A percentile compares a stretch with the other conserved stretches of the same genome.
These are phyloP conservation scores for Tolypocladium guangdongense DNA, from an alignment of 2,329 filamentous ascomycete species.

Conservation along the genomic window DNA sequence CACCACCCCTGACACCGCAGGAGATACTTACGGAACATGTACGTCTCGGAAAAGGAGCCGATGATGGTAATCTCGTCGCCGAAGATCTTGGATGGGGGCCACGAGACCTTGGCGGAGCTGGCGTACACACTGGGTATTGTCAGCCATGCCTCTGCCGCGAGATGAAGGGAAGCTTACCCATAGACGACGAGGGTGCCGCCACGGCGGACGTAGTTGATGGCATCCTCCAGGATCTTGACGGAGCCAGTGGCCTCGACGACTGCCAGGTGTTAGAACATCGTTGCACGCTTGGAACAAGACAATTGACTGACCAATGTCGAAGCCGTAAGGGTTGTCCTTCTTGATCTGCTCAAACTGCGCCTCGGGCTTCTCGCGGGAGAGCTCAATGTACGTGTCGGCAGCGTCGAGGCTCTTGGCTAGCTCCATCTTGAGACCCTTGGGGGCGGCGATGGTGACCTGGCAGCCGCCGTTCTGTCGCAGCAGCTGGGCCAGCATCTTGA, in stretches of 20 bases:
- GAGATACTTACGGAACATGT: slow-evolving; percentile 49
- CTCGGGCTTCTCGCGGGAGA: slow-evolving; percentile 41
- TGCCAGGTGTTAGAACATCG: slow-evolving; percentile 9
- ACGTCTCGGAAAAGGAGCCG: slow-evolving; percentile 63
- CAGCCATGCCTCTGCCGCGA: slow-evolving; percentile 1
- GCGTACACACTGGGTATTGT: slow-evolving; percentile 44
- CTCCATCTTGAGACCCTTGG: slow-evolving; percentile 59
- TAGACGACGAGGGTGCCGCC: slow-evolving; percentile 64
- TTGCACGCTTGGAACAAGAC: neutral
- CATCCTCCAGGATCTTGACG: slow-evolving; percentile 56
- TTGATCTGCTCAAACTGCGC: slow-evolving; percentile 53
- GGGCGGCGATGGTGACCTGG: slow-evolving; percentile 59
- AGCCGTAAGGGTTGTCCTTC: slow-evolving; percentile 57
- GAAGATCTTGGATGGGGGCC: slow-evolving; percentile 63
- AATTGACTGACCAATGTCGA: slow-evolving; percentile 46
- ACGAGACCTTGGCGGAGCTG: slow-evolving; percentile 49
- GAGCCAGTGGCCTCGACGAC: slow-evolving; percentile 61
- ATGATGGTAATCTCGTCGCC: slow-evolving; percentile 60
- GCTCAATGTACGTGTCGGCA: slow-evolving; percentile 42
- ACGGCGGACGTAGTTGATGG: slow-evolving; percentile 60
- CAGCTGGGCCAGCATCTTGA: slow-evolving; percentile 47
- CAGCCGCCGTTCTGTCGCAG: slow-evolving; percentile 56
- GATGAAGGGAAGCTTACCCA: slow-evolving; percentile 20
- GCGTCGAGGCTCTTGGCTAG: slow-evolving; percentile 48
- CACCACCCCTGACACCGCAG: neutral